phyloP scores from a whole-genome alignment of 768 basidiomycete species.

The Termitomyces bulborhizus region DNA sequence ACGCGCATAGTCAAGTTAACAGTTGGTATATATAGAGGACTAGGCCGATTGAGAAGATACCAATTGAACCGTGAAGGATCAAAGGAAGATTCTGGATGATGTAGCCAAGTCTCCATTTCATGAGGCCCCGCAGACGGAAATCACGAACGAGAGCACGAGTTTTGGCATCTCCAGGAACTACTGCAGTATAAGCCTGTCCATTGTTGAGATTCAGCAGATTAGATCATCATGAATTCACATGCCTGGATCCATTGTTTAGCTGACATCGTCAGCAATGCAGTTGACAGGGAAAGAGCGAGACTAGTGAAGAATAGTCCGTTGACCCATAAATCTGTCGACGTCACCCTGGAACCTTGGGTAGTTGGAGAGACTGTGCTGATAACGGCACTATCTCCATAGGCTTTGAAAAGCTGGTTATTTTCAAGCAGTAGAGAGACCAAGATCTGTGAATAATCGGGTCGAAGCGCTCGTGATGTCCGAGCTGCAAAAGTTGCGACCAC shows the following conservation, averaged over 20 bases:
- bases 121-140: background rate
- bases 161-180: background rate
- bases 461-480: background rate
- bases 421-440: background rate
- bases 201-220: background rate
- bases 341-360: background rate
- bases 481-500: background rate
- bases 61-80: background rate
- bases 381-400: background rate
- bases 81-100: background rate
- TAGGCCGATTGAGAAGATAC: background rate
- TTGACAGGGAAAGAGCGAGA: background rate
- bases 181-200: background rate
- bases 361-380: background rate
- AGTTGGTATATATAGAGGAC: background rate
- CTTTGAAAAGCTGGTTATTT: background rate
- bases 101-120: background rate
- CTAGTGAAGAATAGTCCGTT: background rate
- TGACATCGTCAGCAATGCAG: background rate
- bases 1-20: background rate
- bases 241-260: background rate
- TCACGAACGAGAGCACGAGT: background rate
- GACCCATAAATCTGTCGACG: background rate
- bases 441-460: background rate
- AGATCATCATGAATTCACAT: background rate